These are phyloP conservation scores for Hygrophila difformis DNA, from an alignment of 257 asterid genomes.

Conservation along the genomic window DNA sequence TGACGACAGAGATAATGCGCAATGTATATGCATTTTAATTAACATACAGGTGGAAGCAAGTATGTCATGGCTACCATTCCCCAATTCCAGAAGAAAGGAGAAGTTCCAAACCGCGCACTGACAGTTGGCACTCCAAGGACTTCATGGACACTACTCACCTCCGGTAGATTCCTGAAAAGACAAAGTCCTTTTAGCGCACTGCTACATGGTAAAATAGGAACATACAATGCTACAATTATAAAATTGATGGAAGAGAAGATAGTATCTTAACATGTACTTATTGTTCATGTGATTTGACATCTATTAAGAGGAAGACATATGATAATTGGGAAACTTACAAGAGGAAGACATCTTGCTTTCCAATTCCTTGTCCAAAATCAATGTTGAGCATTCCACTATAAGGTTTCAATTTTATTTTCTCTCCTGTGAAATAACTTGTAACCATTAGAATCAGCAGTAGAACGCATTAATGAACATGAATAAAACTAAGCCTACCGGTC, in stretches of 20 bases:
- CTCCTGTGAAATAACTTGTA: slow-evolving; percentile 39
- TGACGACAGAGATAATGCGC: too few species aligned
- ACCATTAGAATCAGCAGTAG: slow-evolving; percentile 8
- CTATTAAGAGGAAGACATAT: background rate
- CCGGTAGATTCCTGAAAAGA: slow-evolving; percentile 73
- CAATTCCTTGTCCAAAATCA: slow-evolving; percentile 84
- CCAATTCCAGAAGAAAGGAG: slow-evolving; percentile 97
- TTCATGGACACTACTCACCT: slow-evolving; percentile 77
- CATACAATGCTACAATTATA: background rate
- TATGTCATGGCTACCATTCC: slow-evolving; percentile 84
- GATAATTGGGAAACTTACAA: slow-evolving; percentile 40
- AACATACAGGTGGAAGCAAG: slow-evolving; percentile 71
- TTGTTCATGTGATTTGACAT: too few species aligned
- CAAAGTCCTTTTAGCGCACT: slow-evolving; percentile 2
- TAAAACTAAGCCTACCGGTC: slow-evolving; percentile 2
- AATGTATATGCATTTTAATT: slow-evolving; percentile 15
- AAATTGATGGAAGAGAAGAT: too few species aligned
- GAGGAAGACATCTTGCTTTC: slow-evolving; percentile 76
- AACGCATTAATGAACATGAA: background rate
- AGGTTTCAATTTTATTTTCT: slow-evolving; percentile 65
- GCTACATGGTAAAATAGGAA: background rate
- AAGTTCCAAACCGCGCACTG: slow-evolving; percentile 97
- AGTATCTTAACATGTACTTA: too few species aligned
- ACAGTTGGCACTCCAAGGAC: slow-evolving; percentile 76
- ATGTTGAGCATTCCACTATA: slow-evolving; percentile 86